phyloP scores from a whole-genome alignment of 2,329 filamentous ascomycete species.

The Trichoderma asperellum region DNA sequence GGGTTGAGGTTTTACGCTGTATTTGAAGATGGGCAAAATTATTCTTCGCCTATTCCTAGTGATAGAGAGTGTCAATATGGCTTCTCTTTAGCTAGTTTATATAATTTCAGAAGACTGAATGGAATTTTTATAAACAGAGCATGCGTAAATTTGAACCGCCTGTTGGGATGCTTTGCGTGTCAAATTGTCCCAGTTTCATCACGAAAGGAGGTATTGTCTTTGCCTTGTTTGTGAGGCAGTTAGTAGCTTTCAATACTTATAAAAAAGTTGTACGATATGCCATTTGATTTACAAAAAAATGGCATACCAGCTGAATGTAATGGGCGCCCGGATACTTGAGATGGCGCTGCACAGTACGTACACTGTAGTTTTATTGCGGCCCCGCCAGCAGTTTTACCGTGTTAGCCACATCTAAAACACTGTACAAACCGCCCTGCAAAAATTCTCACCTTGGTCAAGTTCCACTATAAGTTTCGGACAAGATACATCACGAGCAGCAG shows the following conservation, averaged over 20 bases:
- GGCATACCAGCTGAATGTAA: neutral
- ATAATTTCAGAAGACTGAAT: neutral
- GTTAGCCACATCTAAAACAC: neutral
- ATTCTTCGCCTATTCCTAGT: neutral
- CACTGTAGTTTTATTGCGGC: neutral
- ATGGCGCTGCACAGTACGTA: neutral
- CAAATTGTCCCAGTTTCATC: neutral
- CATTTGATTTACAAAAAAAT: neutral
- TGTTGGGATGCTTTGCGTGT: neutral
- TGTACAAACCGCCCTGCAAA: slow-evolving; percentile 13
- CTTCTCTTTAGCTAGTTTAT: neutral
- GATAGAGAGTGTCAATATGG: neutral
- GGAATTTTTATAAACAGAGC: neutral
- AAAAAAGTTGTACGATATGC: too few relatives aligned
- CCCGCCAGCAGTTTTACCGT: neutral
- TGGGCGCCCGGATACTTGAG: neutral
- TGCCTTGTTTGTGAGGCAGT: neutral
- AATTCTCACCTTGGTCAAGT: slow-evolving; percentile 25
- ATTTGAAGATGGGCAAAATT: neutral
- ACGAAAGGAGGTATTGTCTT: neutral
- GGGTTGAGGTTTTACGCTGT: neutral
- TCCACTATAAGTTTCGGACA: neutral
- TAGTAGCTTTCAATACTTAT: neutral
- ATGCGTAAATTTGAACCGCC: neutral
- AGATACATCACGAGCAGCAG: neutral